Evolutionary conservation across 345 rosid species (phyloP).

Genomic region (Populus davidiana): DNA sequence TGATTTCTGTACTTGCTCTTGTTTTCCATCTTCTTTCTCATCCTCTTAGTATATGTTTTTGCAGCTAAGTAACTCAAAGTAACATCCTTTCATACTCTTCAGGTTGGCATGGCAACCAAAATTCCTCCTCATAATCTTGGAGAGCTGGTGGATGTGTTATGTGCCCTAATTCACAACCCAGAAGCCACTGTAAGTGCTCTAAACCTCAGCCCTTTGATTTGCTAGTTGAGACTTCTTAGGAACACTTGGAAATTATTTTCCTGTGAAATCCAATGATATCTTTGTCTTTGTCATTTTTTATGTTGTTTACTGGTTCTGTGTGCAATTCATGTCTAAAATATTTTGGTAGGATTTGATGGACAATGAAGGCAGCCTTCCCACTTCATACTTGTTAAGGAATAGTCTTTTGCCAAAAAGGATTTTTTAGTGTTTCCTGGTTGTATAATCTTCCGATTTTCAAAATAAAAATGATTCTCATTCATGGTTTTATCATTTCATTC

Average conservation of each 20-base stretch:
- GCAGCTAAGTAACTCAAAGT: background rate
- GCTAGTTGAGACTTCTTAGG: background rate
- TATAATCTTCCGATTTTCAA: too few species aligned
- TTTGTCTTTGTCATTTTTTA: too few species aligned
- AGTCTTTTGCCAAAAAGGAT: too few species aligned
- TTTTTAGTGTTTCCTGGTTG: too few species aligned
- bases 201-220: background rate
- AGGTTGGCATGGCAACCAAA: constrained; percentile 99
- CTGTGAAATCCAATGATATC: too few species aligned
- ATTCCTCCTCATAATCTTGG: constrained; percentile 99
- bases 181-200: constrained; percentile 69
- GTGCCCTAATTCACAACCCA: constrained; percentile 85
- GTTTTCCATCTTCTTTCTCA: background rate
- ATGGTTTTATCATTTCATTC: too few species aligned
- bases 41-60: background rate
- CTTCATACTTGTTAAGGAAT: too few species aligned
- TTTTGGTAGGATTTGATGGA: too few species aligned
- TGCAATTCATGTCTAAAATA: too few species aligned
- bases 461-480: too few species aligned
- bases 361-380: too few species aligned
- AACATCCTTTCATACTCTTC: constrained; percentile 12
- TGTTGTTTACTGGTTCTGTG: too few species aligned
- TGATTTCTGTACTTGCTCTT: constrained; percentile 9
- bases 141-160: constrained; percentile 90
- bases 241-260: background rate